phyloP scores from a whole-genome alignment of 805 yeast species.

The Saccharomycopsis synnaedendra region DNA sequence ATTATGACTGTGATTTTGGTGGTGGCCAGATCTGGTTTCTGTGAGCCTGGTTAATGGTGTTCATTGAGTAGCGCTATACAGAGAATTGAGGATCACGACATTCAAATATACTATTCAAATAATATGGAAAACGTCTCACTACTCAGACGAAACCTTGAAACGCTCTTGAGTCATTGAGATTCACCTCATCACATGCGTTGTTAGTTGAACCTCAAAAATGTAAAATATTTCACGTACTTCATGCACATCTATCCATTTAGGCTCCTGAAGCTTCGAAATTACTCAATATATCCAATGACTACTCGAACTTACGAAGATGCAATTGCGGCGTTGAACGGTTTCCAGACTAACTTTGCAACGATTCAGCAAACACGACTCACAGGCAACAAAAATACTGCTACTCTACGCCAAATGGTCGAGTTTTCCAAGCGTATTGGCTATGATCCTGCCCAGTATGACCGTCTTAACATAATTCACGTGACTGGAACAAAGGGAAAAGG shows the following conservation, averaged over 20 bases:
- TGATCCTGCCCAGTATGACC: conserved; percentile 53
- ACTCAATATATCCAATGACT: not conserved
- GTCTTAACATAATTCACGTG: conserved; percentile 73
- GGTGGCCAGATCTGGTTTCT: no score
- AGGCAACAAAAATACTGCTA: conserved; percentile 52
- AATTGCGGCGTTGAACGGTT: conserved; percentile 65
- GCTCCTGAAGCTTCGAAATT: not conserved
- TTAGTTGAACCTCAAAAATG: no score
- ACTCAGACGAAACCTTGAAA: no score
- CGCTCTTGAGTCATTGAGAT: no score
- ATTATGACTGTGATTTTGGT: no score
- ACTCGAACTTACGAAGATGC: conserved; percentile 48
- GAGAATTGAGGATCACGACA: no score
- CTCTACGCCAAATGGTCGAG: conserved; percentile 78
- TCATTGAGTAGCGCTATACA: no score
- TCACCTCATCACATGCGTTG: no score
- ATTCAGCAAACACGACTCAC: conserved; percentile 71
- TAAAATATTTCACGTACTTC: no score
- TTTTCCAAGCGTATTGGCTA: conserved; percentile 69
- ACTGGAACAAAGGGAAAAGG: conserved; percentile 99
- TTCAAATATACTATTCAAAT: no score
- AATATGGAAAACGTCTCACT: no score
- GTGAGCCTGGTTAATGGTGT: no score
- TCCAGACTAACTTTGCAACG: conserved; percentile 86
- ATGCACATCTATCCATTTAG: not conserved